Conservation (phyloP, 129 eudicot genomes). For the Saposhnikovia divaricata region DNA sequence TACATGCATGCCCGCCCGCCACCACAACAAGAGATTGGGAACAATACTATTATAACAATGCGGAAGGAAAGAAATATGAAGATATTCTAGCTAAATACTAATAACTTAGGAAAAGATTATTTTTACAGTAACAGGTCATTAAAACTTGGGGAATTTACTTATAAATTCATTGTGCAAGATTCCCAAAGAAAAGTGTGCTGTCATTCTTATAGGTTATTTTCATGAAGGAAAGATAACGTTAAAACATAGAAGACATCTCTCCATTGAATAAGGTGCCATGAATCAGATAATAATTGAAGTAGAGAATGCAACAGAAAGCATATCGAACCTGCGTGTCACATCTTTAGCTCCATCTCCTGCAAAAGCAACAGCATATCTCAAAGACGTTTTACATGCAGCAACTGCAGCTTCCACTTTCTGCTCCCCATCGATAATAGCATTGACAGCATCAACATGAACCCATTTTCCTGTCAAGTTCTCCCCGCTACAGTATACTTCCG, state of each 20-base stretch:
- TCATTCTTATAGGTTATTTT: background rate
- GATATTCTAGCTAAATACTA: background rate
- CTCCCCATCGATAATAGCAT: conserved; percentile 81
- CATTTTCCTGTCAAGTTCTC: conserved; percentile 82
- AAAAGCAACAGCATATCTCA: conserved; percentile 95
- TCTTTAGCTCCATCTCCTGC: conserved; percentile 94
- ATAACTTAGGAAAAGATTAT: background rate
- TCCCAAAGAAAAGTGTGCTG: background rate
- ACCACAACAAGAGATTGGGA: background rate
- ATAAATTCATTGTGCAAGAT: background rate
- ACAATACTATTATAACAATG: background rate
- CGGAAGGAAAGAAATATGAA: background rate
- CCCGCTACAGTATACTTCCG: conserved; percentile 72
- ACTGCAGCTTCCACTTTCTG: conserved; percentile 82
- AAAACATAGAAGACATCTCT: background rate
- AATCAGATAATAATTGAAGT: background rate
- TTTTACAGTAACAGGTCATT: background rate
- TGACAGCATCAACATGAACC: conserved; percentile 88
- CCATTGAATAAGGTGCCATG: background rate
- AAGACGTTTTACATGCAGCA: conserved; percentile 72
- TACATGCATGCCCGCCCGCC: background rate
- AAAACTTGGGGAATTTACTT: background rate
- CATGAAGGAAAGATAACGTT: background rate
- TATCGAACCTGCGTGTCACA: conserved; percentile 85
- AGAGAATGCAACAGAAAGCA: conserved; percentile 8